Evolutionary conservation across 2,329 filamentous ascomycete species (phyloP).

Genomic region (Thermothelomyces thermophilus): DNA sequence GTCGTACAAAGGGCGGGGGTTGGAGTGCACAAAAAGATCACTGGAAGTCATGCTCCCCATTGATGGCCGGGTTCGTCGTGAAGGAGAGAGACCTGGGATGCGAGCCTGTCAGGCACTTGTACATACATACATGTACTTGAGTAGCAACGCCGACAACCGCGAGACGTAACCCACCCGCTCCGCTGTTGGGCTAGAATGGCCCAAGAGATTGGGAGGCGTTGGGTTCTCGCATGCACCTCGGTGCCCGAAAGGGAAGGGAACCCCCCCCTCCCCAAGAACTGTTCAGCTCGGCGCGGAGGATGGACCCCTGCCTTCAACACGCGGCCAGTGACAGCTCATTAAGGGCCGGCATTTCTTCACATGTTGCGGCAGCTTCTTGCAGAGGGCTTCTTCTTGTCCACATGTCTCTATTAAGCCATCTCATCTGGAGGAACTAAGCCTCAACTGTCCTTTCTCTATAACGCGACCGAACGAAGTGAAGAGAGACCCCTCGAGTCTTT

Average conservation of each 20-base stretch:
- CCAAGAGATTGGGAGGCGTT: not conserved
- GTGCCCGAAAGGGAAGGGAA: constrained; percentile 12
- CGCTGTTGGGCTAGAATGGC: not conserved
- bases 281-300: not conserved
- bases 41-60: too few relatives aligned
- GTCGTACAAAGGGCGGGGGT: not conserved
- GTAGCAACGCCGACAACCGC: too few relatives aligned
- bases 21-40: too few relatives aligned
- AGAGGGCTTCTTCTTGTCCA: too few relatives aligned
- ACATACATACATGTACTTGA: too few relatives aligned
- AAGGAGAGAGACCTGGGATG: too few relatives aligned
- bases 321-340: not conserved
- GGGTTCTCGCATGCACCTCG: constrained; percentile 3
- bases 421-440: not conserved
- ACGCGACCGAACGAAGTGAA: constrained; percentile 1
- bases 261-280: not conserved
- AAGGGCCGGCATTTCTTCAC: too few relatives aligned
- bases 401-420: not conserved
- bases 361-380: too few relatives aligned
- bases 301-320: not conserved
- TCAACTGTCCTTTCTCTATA: not conserved
- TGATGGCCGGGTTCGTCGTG: too few relatives aligned
- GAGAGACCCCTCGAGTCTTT: not conserved
- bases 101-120: too few relatives aligned
- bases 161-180: not conserved